A percentile compares a stretch with the other conserved stretches of the same genome.
Conservation (phyloP, 345 rosid genomes). For the Eucalyptus sp. region DNA sequence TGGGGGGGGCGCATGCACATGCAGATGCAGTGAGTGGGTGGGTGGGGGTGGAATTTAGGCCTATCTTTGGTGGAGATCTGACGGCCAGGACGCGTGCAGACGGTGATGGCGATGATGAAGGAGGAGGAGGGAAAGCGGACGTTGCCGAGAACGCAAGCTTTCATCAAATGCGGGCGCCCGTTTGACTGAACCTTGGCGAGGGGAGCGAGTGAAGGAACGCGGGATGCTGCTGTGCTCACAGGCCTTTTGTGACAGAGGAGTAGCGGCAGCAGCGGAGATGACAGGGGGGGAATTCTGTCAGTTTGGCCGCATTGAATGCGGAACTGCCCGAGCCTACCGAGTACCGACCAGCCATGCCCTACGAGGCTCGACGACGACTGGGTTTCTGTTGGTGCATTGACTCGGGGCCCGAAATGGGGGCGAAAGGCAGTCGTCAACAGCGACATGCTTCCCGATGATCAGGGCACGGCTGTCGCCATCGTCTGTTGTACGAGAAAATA, state of each 20-base stretch:
- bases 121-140: background rate
- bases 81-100: background rate
- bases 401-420: background rate
- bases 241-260: background rate
- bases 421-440: background rate
- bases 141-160: background rate
- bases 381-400: background rate
- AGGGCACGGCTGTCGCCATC: background rate
- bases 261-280: background rate
- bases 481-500: background rate
- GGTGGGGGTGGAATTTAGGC: background rate
- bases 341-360: background rate
- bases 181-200: background rate
- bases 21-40: background rate
- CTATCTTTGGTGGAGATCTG: background rate
- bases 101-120: background rate
- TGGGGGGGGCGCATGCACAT: background rate
- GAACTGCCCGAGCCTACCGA: background rate
- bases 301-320: background rate
- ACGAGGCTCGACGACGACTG: background rate
- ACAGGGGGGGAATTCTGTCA: background rate
- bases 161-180: background rate
- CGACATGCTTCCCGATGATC: background rate
- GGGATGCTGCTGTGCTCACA: background rate
- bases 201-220: background rate